Conservation (phyloP, 179 eudicot species). For the Spergularia azorica region DNA sequence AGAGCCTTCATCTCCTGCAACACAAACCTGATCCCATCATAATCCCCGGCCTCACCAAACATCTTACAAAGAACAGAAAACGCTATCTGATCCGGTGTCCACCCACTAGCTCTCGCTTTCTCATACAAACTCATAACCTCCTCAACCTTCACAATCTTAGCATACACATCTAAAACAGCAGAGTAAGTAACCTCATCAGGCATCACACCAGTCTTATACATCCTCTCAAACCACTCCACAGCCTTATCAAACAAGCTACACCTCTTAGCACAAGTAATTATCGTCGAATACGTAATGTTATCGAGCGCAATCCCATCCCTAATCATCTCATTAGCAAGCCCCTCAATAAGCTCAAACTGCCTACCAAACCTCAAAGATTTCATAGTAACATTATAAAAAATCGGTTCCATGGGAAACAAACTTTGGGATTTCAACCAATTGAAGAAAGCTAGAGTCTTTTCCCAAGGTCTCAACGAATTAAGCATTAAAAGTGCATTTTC, state of each 20-base stretch:
- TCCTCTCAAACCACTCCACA: conserved; percentile 97
- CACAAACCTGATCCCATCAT: conserved; percentile 88
- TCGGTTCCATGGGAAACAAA: conserved; percentile 80
- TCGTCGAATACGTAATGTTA: conserved; percentile 93
- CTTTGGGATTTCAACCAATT: conserved; percentile 79
- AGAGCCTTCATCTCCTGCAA: conserved; percentile 83
- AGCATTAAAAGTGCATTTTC: conserved; percentile 79
- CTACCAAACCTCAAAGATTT: conserved; percentile 89
- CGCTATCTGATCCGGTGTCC: conserved; percentile 87
- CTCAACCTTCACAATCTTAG: conserved; percentile 75
- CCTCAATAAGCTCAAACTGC: conserved; percentile 76
- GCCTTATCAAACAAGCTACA: conserved; percentile 79
- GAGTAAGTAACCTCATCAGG: conserved; percentile 99
- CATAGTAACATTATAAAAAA: conserved; percentile 88
- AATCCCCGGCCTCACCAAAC: conserved; percentile 97
- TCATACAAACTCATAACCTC: conserved; percentile 96
- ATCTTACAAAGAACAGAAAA: conserved; percentile 84
- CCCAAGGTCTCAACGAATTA: conserved; percentile 70
- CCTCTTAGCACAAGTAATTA: conserved; percentile 89
- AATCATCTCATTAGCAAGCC: conserved; percentile 82
- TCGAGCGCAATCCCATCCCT: conserved; percentile 62
- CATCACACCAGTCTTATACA: conserved; percentile 90
- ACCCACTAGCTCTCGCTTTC: conserved; percentile 89
- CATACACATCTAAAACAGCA: conserved; percentile 89
- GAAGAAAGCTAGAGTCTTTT: conserved; percentile 68